Base-by-base conservation (phyloP, 2,329 filamentous ascomycete genomes). In the Penicillium sclerotiorum region DNA sequence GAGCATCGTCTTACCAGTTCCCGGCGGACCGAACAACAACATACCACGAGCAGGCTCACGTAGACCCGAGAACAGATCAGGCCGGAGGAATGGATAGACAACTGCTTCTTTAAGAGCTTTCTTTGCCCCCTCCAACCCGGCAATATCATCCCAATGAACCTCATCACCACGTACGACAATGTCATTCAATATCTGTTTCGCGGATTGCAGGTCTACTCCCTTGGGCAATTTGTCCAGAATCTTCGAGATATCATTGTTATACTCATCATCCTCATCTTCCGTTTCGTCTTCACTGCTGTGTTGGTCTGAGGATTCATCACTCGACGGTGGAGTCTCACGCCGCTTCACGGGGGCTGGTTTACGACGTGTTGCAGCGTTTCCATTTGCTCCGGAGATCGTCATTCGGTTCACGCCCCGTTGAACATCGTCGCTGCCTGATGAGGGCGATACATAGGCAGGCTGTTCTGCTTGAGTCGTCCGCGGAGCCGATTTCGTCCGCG, bases 1-100 rank as follows among this genome's bases (percentile, higher is more conserved):
- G 30, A 99, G 78, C 94, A 99, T 99, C 0, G 94, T 99, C 72
- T 99, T 99, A 45, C 94, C 94, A 0, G 94, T 99, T n/a, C 94
- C 94, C 0, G 94, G 94, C 1, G 94, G 94, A 0, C 94, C 94
- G 66, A 99, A 99, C 1, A 99, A 79, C 1, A 99, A 79, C 90
- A 99, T 97, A 5, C 94, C 94, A 50, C 91, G 81, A 12, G 94
- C 93, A 17, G 94, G 94, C 66, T 99, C 94, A 32, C 94, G 87
- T 9, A 99, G 79, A 0, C 94, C 94, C 82, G 93, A 94, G 74
- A 99, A 99, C 2, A 99, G 76, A 71, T 99, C 94, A 1, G 94
- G 94, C 1, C 94, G 87, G 9, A 99, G 76, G 67, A 99, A 97
- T 0, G 94, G 94, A 63, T 99, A 99, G 2, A 99, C 93, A 1